Base-by-base conservation (phyloP, 2,329 filamentous ascomycete genomes). In the Penicillium janthinellum region DNA sequence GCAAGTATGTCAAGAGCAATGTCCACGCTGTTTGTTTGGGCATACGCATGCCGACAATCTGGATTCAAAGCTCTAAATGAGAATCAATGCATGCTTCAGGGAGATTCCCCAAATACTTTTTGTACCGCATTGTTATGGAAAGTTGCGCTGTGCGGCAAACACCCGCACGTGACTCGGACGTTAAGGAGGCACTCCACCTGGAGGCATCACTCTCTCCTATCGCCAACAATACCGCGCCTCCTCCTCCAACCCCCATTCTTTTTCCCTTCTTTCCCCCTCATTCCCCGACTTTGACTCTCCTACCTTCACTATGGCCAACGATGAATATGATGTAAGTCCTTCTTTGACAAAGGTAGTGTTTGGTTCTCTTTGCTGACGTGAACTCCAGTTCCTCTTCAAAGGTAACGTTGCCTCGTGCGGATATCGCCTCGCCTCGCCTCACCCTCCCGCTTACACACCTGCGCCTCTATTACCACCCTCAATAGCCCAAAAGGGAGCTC, bases 251-350 rank as follows among this genome's bases (percentile, higher is more conserved):
- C 51, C 56, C 58, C 58, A 42, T 60, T 59, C 49, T 50, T 50
- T 60, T 57, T 59, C 51, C 57, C 55, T 52, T 60, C 68, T 64
- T 56, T 62, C 61, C 58, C 49, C 22, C 64, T 61, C 58, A 64
- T 37, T 64, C 53, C 61, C 34, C 20, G 20, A 59, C 65, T 61
- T 62, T 49, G 47, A 37, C 50, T 51, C 55, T 38, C 35, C 50
- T 54, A 41, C 31, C 48, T 58, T 67, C 70, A 71, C 63, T 81
- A 99, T 98, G 95, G 95, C 94, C 77, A 99, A 98, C 89, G 95
- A 99, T 87, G 95, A 99, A 85, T 99, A 99, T 84, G 95, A 99
- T 89, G 94, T 98, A 84, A 85, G 92, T 82, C 15, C 39, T 47
- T 8, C 49, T 11, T 17, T 17, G 17, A 6, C 58, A 17, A 11